Percentiles rank a stretch among this genome's conserved stretches.
phyloP scores from a whole-genome alignment of 257 asterid species.

The Voacanga thouarsii region DNA sequence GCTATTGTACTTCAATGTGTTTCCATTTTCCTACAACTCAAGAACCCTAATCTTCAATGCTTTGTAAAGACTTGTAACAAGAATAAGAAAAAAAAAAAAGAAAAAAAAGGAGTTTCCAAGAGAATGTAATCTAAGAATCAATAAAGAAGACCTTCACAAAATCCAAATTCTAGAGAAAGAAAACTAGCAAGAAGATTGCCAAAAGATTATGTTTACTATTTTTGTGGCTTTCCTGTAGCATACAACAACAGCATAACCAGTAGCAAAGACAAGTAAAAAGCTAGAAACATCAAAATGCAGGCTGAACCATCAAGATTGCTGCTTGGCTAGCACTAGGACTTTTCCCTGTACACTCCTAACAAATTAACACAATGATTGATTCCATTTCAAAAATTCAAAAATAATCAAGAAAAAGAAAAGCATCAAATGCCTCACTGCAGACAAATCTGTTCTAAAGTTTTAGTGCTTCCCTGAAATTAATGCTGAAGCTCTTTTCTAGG shows the following conservation, averaged over 20 bases:
- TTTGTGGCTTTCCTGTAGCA: neutral
- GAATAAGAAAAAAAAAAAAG: neutral
- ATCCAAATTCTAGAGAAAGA: neutral
- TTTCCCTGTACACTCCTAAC: slow-evolving; percentile 7
- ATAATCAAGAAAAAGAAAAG: neutral
- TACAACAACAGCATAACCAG: neutral
- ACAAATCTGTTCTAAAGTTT: slow-evolving; percentile 19
- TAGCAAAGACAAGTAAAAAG: too few species aligned
- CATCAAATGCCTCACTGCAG: neutral
- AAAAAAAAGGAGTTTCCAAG: too few species aligned
- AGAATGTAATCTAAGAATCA: neutral
- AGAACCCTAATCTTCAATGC: neutral
- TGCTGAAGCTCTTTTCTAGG: slow-evolving; percentile 37
- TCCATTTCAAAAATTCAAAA: neutral
- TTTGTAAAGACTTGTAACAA: neutral
- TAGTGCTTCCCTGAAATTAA: slow-evolving; percentile 35
- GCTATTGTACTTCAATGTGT: neutral
- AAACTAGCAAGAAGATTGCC: neutral
- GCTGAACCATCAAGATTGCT: neutral
- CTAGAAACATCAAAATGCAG: neutral
- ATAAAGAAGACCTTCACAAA: neutral
- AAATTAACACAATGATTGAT: neutral
- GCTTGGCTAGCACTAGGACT: neutral
- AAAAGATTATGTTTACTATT: neutral
- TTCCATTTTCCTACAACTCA: neutral